Percentiles rank a stretch among this genome's conserved stretches.
Conservation (phyloP, 345 rosid species). For the Gossypioides kirkii region DNA sequence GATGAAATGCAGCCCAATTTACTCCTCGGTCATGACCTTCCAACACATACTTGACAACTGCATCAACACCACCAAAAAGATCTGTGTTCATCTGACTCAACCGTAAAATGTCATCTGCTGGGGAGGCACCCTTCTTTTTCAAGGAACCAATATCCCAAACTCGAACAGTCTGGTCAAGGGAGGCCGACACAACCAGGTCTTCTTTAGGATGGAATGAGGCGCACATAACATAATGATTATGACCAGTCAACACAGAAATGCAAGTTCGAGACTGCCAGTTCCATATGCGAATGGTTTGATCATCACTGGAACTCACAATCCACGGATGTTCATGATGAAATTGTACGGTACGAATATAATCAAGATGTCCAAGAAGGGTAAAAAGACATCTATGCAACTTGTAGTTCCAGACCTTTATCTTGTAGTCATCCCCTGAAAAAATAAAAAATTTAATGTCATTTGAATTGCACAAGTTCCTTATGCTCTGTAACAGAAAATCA, state of each 20-base stretch:
- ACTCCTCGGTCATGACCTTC: conserved; percentile 99
- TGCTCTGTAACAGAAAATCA: not conserved
- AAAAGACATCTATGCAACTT: conserved; percentile 86
- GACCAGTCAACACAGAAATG: conserved; percentile 92
- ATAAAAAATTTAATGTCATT: not conserved
- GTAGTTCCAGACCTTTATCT: conserved; percentile 98
- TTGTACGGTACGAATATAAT: conserved; percentile 94
- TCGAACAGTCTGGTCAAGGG: conserved; percentile 93
- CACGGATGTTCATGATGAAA: conserved; percentile 96
- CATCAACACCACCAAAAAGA: conserved; percentile 92
- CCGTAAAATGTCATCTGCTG: conserved; percentile 85
- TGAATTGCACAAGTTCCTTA: not conserved
- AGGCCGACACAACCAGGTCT: conserved; percentile 94
- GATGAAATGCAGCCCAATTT: conserved; percentile 99
- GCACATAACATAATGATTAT: conserved; percentile 98
- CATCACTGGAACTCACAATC: conserved; percentile 99
- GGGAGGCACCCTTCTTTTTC: conserved; percentile 83
- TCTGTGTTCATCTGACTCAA: conserved; percentile 91
- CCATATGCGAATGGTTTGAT: conserved; percentile 97
- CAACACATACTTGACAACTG: conserved; percentile 88
- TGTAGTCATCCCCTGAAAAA: conserved; percentile 87
- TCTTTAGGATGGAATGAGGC: conserved; percentile 97
- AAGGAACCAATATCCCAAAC: conserved; percentile 96
- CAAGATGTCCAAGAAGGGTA: conserved; percentile 95
- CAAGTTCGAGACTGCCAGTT: conserved; percentile 99